Evolutionary conservation across 768 basidiomycete species (phyloP).

Genomic region (Phaeotremella skinneri): DNA sequence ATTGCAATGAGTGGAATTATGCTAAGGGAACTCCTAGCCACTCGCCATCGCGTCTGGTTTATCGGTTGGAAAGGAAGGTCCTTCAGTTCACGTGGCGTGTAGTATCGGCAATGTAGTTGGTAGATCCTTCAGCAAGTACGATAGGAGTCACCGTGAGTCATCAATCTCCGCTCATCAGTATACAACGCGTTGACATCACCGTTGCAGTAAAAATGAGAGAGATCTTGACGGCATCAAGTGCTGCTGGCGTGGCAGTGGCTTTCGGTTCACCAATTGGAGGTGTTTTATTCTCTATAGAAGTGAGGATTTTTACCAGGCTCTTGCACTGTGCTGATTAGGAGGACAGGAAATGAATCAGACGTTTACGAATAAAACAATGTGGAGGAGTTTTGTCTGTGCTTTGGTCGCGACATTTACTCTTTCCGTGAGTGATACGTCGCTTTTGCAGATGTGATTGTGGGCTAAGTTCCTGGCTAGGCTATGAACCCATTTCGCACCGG

Average conservation of each 20-base stretch:
- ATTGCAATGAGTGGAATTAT: neutral
- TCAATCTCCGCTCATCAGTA: neutral
- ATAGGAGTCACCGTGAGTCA: conserved; percentile 76
- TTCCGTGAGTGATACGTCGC: conserved; percentile 62
- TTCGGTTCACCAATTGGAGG: conserved; percentile 98
- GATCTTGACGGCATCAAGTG: conserved; percentile 89
- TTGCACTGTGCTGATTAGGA: neutral
- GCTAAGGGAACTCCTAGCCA: conserved; percentile 59
- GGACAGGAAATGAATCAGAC: conserved; percentile 99
- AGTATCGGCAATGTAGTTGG: conserved; percentile 90
- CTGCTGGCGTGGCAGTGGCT: conserved; percentile 96
- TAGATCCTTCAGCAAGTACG: conserved; percentile 73
- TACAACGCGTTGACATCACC: conserved; percentile 33
- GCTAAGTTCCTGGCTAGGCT: conserved; percentile 58
- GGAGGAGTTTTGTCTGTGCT: conserved; percentile 96
- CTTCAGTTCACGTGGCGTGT: conserved; percentile 95
- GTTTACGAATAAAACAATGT: conserved; percentile 97
- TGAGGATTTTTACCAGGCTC: conserved; percentile 43
- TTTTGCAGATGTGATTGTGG: neutral
- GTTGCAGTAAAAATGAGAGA: conserved; percentile 65
- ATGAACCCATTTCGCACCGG: conserved; percentile 99
- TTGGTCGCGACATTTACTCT: conserved; percentile 93
- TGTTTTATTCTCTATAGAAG: conserved; percentile 96
- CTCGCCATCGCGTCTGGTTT: conserved; percentile 94
- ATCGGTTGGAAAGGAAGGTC: conserved; percentile 97